Percentiles rank a stretch among this genome's conserved stretches.
Conservation (phyloP, 192 early-diverging fungal species). For the Phycomyces blakesleeanus region DNA sequence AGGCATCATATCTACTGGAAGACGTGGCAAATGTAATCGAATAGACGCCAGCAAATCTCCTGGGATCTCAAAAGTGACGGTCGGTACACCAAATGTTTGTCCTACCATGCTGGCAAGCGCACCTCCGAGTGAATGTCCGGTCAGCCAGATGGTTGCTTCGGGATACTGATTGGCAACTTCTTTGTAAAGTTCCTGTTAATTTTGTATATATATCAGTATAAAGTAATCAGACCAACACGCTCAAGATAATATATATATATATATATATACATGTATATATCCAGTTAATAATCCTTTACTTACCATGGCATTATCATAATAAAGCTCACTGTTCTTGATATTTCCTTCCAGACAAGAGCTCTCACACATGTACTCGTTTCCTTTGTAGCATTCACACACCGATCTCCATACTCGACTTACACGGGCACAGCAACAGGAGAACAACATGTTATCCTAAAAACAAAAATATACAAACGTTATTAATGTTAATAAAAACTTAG, state of each 20-base stretch:
- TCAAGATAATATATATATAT: neutral
- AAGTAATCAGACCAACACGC: neutral
- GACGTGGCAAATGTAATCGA: conserved; percentile 71
- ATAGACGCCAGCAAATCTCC: conserved; percentile 76
- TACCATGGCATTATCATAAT: conserved; percentile 50
- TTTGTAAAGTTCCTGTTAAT: conserved; percentile 66
- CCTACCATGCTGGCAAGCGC: conserved; percentile 74
- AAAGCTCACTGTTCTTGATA: conserved; percentile 54
- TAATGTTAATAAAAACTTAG: too few species aligned
- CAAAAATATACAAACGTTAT: too few species aligned
- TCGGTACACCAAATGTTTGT: conserved; percentile 79
- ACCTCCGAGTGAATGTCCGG: conserved; percentile 81
- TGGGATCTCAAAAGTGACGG: conserved; percentile 80
- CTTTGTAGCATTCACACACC: conserved; percentile 81
- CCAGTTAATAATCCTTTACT: too few species aligned
- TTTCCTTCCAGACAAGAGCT: conserved; percentile 55
- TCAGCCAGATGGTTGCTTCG: conserved; percentile 67
- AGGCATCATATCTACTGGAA: conserved; percentile 52
- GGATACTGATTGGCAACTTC: conserved; percentile 66
- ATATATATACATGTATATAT: too few species aligned
- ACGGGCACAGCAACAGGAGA: conserved; percentile 96
- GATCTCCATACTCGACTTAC: conserved; percentile 78
- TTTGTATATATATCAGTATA: too few species aligned
- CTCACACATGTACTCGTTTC: conserved; percentile 52
- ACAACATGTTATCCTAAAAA: conserved; percentile 82